Conservation (phyloP, 192 early-diverging fungal genomes). For the Powellomyces hirtus region DNA sequence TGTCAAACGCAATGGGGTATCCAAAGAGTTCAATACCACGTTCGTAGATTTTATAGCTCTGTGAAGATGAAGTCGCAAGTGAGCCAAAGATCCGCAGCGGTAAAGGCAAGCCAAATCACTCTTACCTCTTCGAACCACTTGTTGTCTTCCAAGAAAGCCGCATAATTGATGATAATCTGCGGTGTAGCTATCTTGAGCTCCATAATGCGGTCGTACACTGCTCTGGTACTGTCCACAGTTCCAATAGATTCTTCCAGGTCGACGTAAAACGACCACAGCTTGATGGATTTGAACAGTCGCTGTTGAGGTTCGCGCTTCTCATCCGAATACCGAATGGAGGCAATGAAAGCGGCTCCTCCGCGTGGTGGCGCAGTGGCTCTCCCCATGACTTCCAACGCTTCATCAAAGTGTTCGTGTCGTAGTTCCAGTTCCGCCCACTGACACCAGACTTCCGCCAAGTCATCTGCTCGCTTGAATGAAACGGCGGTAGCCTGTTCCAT, state of each 20-base stretch:
- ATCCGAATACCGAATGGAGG: slow-evolving; percentile 69
- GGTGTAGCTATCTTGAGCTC: slow-evolving; percentile 93
- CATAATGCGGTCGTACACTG: slow-evolving; percentile 88
- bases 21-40: slow-evolving; percentile 95
- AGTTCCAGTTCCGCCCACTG: slow-evolving; percentile 89
- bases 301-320: slow-evolving; percentile 72
- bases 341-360: slow-evolving; percentile 32
- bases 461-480: slow-evolving; percentile 75
- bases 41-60: slow-evolving; percentile 91
- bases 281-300: slow-evolving; percentile 82
- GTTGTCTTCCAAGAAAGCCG: slow-evolving; percentile 82
- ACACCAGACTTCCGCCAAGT: slow-evolving; percentile 86
- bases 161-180: slow-evolving; percentile 95
- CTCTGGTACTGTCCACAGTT: slow-evolving; percentile 71
- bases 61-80: neutral
- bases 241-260: slow-evolving; percentile 93
- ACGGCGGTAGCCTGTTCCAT: slow-evolving; percentile 83
- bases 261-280: slow-evolving; percentile 90
- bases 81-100: neutral
- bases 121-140: slow-evolving; percentile 86
- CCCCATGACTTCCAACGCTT: slow-evolving; percentile 79
- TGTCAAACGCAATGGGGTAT: slow-evolving; percentile 93
- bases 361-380: slow-evolving; percentile 71
- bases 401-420: slow-evolving; percentile 55
- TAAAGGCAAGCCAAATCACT: neutral